Base-by-base conservation (phyloP, 225 moss, liverwort and hornwort genomes). In the Lunularia cruciata region DNA sequence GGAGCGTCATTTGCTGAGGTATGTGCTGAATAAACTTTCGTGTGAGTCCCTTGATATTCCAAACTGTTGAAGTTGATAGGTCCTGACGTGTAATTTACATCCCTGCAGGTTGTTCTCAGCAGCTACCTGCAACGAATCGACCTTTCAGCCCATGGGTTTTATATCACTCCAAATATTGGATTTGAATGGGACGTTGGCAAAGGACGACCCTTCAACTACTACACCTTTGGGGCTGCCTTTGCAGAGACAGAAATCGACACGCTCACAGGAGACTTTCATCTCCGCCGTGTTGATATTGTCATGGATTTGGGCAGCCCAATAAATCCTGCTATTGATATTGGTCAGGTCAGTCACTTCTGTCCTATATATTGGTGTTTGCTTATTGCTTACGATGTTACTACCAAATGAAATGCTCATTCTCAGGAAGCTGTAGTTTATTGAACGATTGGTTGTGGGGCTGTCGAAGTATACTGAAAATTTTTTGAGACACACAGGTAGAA, bases 81-180 rank as follows among this genome's bases (percentile, higher is more conserved):
- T 16, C 3, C 33, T 54, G 0, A 32, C 18, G 16, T 34, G 57
- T 7, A 7, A 57, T 16, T 32, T 54, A 12, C 54, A 38, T 13
- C 39, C 37, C 69, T 61, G 72, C 78, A 96, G 96, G 81, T 98
- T 73, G 89, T 78, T 74, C 78, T 81, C 22, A 77, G 82, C 18
- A 84, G 81, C 80, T 90, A 90, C 73, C 47, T 98, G 75, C 49
- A 90, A 60, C 78, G 96, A 31, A 65, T 98, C 26, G 92, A 92
- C 62, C 86, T 98, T 4, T 98, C 96, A 47, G 96, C 86, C 0
- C 96, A 98, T 79, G 96, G 96, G 4, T 98, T 98, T 76, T 92
- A 85, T 62, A 92, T 98, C 53, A 98, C 96, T 16, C 96, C 96
- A 0, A 83, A 98, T 45, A 91, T 98, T 59, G 90, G 90, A 43